Evolutionary conservation across 192 early-diverging fungal species (phyloP), one percentile per base, ranked within the genome.

Genomic region (Dispira parvispora): DNA sequence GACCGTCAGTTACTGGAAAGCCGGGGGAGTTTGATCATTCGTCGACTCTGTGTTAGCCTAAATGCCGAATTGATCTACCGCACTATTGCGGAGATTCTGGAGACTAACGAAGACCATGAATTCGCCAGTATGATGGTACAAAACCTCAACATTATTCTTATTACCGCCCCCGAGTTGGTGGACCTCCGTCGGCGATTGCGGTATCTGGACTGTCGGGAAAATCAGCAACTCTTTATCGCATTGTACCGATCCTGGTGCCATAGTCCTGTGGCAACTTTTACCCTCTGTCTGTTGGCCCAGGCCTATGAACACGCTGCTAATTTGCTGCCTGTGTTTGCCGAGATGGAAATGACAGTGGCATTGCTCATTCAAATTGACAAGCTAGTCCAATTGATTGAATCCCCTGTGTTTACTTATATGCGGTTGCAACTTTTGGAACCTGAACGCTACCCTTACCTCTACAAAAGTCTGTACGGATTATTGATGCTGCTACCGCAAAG

Each of bases 101-200:
- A 91, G 65, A 71, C 63, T 16, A 60, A 43, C 26, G 58, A 85
- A 78, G 89, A 94, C 70, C 66, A 92, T 14, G 96, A 98, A 47
- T 99, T 98, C 78, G 88, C 91, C 8, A 88, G 85, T 62, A 88
- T 84, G 3, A 99, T 99, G 94, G 90, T 99, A 4, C 94, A 97
- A 74, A 94, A 96, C 53, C 74, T 99, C 58, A 96, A 94, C 72
- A 86, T 93, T 60, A 95, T 99, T 47, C 74, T 99, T 14, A 88
- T 97, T 26, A 99, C 97, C 0, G 85, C 95, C 0, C 88, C 94
- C 1, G 97, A 99, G 65, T 74, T 96, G 10, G 74, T 82, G 9
- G 85, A 87, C 45, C 68, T 99, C 57, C 72, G 97, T 21, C 77
- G 84, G 45, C 71, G 87, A 23, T 64, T 99, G 13, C 89, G 87